Base-by-base conservation (phyloP, 345 rosid genomes). In the Theobroma cacao region DNA sequence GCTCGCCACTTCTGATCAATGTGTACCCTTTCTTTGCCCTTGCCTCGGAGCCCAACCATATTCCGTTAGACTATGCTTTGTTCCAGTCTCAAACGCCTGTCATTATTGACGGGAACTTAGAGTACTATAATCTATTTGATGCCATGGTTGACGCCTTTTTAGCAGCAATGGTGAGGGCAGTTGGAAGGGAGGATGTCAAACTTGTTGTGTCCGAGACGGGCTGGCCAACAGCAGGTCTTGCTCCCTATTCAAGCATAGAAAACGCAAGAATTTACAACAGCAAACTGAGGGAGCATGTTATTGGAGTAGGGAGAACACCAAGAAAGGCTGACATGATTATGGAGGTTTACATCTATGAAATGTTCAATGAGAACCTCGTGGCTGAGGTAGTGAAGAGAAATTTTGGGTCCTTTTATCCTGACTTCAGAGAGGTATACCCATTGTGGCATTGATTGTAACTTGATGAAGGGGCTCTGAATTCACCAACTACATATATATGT, bases 291-390 rank as follows among this genome's bases (percentile, higher is more conserved):
- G 50, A 77, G 41, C 74, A 72, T 76, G 76, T 65, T 2, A 45
- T 12, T 55, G 14, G 2, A 4, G 33, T 18, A 0, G 84, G 84
- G 11, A 47, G 77, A 1, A 75, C 79, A 0, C 82, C 79, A 7
- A 28, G 79, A 66, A 78, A 66, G 77, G 66, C 61, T 20, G 82
- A 78, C 24, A 40, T 82, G 13, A 78, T 78, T 22, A 28, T 78
- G 81, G 74, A 82, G 45, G 78, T 66, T 20, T 78, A 73, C 72
- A 22, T 82, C n/a, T 84, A 63, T 61, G 76, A 67, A 1, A 80
- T 82, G 82, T 84, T 77, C 66, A 74, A 80, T 26, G 79, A 84
- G 78, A 41, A 87, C 53, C 28, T 58, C 31, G 81, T 64, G 45
- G 11, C 65, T 3, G 62, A 66, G 1, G 82, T 67, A 1, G 43